Conservation (phyloP, 148 eudicot species). For the Rhododendron ovatum region DNA sequence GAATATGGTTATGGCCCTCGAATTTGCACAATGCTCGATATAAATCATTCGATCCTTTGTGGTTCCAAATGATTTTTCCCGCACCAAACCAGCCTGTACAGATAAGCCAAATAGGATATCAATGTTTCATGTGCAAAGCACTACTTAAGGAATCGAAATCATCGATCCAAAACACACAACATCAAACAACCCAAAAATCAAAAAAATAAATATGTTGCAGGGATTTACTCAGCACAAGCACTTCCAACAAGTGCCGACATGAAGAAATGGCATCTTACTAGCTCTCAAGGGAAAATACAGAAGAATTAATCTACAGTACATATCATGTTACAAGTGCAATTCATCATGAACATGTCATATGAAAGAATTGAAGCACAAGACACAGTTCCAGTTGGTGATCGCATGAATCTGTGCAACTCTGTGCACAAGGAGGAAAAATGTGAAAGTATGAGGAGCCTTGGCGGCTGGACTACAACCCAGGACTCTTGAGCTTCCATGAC, state of each 20-base stretch:
- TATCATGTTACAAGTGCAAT: not conserved
- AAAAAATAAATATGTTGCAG: not conserved
- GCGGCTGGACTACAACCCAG: not conserved
- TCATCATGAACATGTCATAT: not conserved
- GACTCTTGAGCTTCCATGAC: not conserved
- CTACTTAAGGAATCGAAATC: not conserved
- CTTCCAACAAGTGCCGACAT: not conserved
- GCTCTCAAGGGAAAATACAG: not conserved
- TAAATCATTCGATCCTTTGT: conserved; percentile 97
- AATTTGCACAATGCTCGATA: conserved; percentile 96
- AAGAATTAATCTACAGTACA: not conserved
- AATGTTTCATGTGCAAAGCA: not conserved
- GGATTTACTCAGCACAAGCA: not conserved
- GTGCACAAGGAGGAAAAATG: not conserved
- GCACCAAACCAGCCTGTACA: conserved; percentile 89
- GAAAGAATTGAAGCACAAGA: not conserved
- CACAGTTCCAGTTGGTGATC: not conserved
- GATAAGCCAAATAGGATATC: not conserved
- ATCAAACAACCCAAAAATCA: not conserved
- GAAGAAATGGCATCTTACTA: not conserved
- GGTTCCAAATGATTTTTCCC: conserved; percentile 93
- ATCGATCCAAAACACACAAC: not conserved
- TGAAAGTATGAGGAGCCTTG: not conserved
- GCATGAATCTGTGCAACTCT: not conserved
- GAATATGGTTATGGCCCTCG: conserved; percentile 91